A percentile compares a stretch with the other conserved stretches of the same genome.
These are phyloP conservation scores for Fusarium sacchari DNA, from an alignment of 2,329 filamentous ascomycete species.

Conservation along the genomic window DNA sequence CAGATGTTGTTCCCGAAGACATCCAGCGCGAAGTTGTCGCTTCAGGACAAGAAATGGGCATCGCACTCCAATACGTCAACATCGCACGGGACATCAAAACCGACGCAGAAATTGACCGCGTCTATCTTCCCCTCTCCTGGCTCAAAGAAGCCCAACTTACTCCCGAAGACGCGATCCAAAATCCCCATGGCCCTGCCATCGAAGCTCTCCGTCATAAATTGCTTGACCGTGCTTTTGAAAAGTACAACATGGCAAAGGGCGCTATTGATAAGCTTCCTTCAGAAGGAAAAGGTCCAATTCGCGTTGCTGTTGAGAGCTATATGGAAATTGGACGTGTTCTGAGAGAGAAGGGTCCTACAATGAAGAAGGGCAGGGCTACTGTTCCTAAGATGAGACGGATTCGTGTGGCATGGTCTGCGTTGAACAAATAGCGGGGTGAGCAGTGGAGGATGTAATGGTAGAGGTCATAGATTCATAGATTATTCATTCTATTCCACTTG, in stretches of 20 bases:
- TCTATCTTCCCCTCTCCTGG: constrained; percentile 75
- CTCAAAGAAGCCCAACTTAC: constrained; percentile 66
- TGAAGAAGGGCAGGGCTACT: constrained; percentile 55
- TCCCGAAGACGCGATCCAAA: constrained; percentile 63
- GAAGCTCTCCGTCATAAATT: constrained; percentile 63
- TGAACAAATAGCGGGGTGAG: constrained; percentile 45
- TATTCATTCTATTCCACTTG: background rate
- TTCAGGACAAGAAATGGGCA: constrained; percentile 73
- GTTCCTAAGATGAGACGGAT: constrained; percentile 59
- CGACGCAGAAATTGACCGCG: constrained; percentile 71
- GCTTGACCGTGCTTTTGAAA: constrained; percentile 67
- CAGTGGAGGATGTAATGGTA: background rate
- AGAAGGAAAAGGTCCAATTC: constrained; percentile 70
- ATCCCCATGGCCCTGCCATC: constrained; percentile 51
- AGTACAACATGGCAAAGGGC: constrained; percentile 64
- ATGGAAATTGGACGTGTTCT: constrained; percentile 79
- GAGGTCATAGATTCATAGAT: constrained; percentile 7
- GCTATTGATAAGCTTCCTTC: constrained; percentile 70
- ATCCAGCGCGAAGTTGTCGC: constrained; percentile 53
- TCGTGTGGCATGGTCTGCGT: constrained; percentile 66
- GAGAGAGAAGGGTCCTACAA: constrained; percentile 50
- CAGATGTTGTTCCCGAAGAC: constrained; percentile 23
- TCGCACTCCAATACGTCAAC: constrained; percentile 81
- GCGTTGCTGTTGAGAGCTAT: constrained; percentile 78
- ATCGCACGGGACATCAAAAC: constrained; percentile 78